Percentiles rank a stretch among this genome's conserved stretches.
Evolutionary conservation across 345 rosid genomes (phyloP).

Genomic region (Balakata baccata): DNA sequence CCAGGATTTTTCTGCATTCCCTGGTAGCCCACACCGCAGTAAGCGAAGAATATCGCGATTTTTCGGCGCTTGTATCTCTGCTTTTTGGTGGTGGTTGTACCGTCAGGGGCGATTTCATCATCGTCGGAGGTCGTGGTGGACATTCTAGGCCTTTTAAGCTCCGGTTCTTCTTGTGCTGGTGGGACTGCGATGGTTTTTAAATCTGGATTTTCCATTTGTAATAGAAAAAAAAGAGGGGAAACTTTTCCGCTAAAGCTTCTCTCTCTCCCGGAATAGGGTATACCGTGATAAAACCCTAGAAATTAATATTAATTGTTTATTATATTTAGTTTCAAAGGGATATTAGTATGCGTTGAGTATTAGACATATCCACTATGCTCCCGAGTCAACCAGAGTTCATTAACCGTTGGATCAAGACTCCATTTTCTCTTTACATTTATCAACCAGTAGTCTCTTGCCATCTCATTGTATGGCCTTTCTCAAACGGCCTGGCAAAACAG

Average conservation of each 20-base stretch:
- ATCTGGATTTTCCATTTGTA: conserved; percentile 16
- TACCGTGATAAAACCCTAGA: conserved; percentile 39
- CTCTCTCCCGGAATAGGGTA: too few species aligned
- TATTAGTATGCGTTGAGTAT: neutral
- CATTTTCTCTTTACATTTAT: too few species aligned
- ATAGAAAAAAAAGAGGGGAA: too few species aligned
- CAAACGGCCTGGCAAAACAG: too few species aligned
- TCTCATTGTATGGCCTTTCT: too few species aligned
- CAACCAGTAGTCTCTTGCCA: too few species aligned
- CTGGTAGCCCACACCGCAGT: conserved; percentile 94
- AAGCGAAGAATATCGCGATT: conserved; percentile 83
- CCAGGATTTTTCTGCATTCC: conserved; percentile 99
- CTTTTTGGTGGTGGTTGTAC: conserved; percentile 26
- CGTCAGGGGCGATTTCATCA: conserved; percentile 19
- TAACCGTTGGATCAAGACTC: neutral
- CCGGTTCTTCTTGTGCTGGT: conserved; percentile 50
- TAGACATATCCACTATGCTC: neutral
- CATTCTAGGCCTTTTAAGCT: conserved; percentile 57
- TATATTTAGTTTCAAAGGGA: too few species aligned
- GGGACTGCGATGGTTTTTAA: conserved; percentile 19
- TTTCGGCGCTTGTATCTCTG: conserved; percentile 79
- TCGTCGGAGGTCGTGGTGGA: conserved; percentile 50
- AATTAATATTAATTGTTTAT: neutral
- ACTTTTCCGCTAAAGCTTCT: conserved; percentile 16
- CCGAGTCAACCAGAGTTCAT: neutral